A percentile compares a stretch with the other conserved stretches of the same genome.
Conservation (phyloP, 257 asterid species). For the Fraxinus quadrangulata region DNA sequence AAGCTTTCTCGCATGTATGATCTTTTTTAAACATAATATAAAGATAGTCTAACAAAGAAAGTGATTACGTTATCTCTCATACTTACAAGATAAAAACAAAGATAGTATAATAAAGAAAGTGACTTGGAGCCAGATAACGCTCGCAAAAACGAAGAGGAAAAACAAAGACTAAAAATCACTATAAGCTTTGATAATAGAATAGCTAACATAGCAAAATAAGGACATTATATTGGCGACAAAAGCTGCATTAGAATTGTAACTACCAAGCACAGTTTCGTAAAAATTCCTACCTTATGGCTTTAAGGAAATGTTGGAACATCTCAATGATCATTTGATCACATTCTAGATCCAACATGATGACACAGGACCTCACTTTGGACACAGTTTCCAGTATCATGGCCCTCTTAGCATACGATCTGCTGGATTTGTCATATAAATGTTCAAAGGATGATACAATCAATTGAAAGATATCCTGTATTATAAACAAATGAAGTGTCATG, state of each 20-base stretch:
- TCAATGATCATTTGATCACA: conserved; percentile 81
- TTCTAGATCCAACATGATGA: conserved; percentile 95
- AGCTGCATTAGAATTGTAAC: conserved; percentile 18
- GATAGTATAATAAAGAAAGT: background rate
- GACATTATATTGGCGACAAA: background rate
- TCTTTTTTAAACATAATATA: background rate
- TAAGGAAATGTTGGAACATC: conserved; percentile 86
- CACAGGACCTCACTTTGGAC: conserved; percentile 94
- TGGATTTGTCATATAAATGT: conserved; percentile 61
- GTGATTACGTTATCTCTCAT: background rate
- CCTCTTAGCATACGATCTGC: conserved; percentile 79
- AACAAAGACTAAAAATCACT: background rate
- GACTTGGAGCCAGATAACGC: background rate
- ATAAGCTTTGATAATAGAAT: background rate
- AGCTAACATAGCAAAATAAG: conserved; percentile 10
- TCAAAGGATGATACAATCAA: conserved; percentile 89
- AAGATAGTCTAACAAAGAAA: background rate
- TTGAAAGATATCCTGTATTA: conserved; percentile 75
- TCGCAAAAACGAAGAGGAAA: background rate
- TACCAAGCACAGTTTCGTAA: conserved; percentile 1
- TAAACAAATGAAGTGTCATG: conserved; percentile 30
- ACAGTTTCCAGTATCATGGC: conserved; percentile 86
- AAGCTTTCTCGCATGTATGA: background rate
- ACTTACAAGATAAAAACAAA: background rate
- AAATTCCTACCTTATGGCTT: conserved; percentile 65